Evolutionary conservation across 495 filamentous ascomycete species (phyloP).

Genomic region (Aspergillus bertholletiae): DNA sequence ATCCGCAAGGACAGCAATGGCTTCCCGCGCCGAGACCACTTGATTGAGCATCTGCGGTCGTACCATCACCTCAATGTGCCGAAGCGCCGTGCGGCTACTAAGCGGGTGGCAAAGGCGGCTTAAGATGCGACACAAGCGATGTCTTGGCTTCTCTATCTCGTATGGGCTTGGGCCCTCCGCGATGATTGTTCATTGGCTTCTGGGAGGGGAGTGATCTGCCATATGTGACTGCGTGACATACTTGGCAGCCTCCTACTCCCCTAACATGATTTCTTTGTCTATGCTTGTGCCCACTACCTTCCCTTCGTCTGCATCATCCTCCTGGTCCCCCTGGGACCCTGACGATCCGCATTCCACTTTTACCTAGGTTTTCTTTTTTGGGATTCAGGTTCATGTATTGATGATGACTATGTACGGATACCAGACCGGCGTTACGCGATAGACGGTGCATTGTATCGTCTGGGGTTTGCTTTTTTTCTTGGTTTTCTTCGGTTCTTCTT

Average conservation of each 20-base stretch:
- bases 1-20: constrained; percentile 73
- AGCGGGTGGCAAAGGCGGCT: constrained; percentile 28
- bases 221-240: not conserved
- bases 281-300: not conserved
- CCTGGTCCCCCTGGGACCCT: too few relatives aligned
- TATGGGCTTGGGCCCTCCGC: not conserved
- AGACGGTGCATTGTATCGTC: not conserved
- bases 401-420: not conserved
- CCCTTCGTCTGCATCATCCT: not conserved
- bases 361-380: too few relatives aligned
- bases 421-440: not conserved
- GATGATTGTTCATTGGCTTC: not conserved
- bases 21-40: constrained; percentile 83
- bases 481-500: not conserved
- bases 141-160: not conserved
- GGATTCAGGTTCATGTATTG: too few relatives aligned
- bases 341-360: too few relatives aligned
- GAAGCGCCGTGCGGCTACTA: constrained; percentile 32
- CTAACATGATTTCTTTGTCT: not conserved
- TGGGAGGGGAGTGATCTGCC: not conserved
- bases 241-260: not conserved
- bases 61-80: constrained; percentile 62
- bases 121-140: constrained; percentile 2
- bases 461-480: not conserved
- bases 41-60: constrained; percentile 80